Evolutionary conservation across 2,329 filamentous ascomycete species (phyloP).

Genomic region (Cladorrhinum sp.): DNA sequence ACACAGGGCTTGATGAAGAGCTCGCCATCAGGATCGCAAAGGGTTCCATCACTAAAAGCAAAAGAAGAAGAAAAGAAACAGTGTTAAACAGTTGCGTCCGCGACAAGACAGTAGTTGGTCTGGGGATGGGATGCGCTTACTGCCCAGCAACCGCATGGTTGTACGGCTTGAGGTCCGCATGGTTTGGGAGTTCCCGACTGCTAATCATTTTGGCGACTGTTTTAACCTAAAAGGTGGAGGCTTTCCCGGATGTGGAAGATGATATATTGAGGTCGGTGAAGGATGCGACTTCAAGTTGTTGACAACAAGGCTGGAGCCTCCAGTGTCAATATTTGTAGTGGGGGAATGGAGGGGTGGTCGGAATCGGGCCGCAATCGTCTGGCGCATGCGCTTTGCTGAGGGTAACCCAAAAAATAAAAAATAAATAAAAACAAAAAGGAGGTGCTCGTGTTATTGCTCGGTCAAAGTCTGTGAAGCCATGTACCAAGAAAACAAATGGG

Average conservation of each 20-base stretch:
- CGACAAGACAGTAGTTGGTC: neutral
- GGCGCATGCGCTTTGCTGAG: slow-evolving; percentile 18
- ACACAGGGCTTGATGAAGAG: slow-evolving; percentile 96
- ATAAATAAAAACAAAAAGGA: neutral
- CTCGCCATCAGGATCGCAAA: slow-evolving; percentile 77
- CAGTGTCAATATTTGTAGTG: slow-evolving; percentile 4
- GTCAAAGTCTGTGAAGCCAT: neutral
- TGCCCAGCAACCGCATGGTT: slow-evolving; percentile 79
- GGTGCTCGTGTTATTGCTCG: neutral
- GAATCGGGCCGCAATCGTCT: slow-evolving; percentile 13
- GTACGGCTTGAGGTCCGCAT: slow-evolving; percentile 64
- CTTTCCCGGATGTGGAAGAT: neutral
- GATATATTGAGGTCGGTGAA: neutral
- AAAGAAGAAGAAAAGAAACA: neutral
- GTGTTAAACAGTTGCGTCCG: slow-evolving; percentile 18
- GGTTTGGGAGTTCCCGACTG: slow-evolving; percentile 48
- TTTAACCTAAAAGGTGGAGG: slow-evolving; percentile 1
- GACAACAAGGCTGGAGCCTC: neutral
- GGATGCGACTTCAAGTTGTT: neutral
- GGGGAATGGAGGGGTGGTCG: slow-evolving; percentile 9
- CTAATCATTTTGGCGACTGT: slow-evolving; percentile 26
- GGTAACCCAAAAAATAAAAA: neutral
- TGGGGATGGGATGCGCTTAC: slow-evolving; percentile 51
- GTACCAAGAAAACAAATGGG: neutral
- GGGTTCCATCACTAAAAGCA: slow-evolving; percentile 74